Base-by-base conservation (phyloP, 2,329 filamentous ascomycete genomes). In the Gnomoniopsis smithogilvyi region DNA sequence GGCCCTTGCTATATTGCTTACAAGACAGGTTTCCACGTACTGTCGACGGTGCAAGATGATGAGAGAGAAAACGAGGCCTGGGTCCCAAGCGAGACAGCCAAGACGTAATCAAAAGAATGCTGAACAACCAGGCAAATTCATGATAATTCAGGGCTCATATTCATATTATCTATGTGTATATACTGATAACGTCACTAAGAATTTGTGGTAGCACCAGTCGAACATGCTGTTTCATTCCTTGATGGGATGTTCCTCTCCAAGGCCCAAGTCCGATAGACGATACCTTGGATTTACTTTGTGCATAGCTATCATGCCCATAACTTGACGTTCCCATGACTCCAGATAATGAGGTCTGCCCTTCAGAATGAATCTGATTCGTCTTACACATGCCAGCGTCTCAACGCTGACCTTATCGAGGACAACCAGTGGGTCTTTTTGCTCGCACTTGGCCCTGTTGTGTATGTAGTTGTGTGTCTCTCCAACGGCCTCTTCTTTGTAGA, bases 391-490 rank as follows among this genome's bases (percentile, higher is more conserved):
- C 53, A 26, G 12, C 4, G 30, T 49, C 53, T 55, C 45, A 8
- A 30, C 15, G 21, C 48, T 55, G 19, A 49, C 33, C 43, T 54
- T 46, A 11, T 54, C 24, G 12, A 54, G 51, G 15, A 46, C 26
- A 15, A 34, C 38, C 11, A 54, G 7, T 3, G 45, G 43, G 11
- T 38, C 33, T 15, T 36, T 38, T 22, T 41, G 53, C 19, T 55
- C 33, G 24, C 33, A 55, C 14, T 30, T 46, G 3, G 51, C 51
- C 19, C 51, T 12, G 19, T 54, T 54, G 24, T 54, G 51, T 2
- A 54, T 46, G 24, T 54, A 54, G 17, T 54, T 54, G 17, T 34
- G 51, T 8, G 24, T 54, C 34, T 54, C 38, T 10, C 51, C 51
- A 12, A 8, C 38, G 10, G 15, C 34, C 7, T 54, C 51, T 33